Evolutionary conservation across 2,329 filamentous ascomycete genomes (phyloP), one percentile per base, ranked within the genome.

Genomic region (Penicillium hordei): DNA sequence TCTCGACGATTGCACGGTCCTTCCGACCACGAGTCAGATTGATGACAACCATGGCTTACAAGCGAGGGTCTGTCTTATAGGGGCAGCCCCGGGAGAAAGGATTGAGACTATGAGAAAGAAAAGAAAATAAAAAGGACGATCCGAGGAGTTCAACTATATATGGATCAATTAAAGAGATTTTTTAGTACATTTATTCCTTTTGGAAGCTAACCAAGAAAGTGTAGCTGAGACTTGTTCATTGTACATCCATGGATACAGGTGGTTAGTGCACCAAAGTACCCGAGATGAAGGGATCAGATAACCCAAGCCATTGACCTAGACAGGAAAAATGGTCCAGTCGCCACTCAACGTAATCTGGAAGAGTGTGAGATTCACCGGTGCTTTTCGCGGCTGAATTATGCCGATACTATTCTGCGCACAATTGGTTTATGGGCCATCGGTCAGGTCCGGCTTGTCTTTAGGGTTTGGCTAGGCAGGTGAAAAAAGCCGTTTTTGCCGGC

Each of bases 11-110:
- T 2, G 21, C 17, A 33, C 23, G 17, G 25, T 55, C 52, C 25
- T 42, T 55, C 19, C 52, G 44, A 34, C 52, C 52, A 48, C 44
- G 44, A 19, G 42, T 46, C 19, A 48, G 36, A 7, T 46, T 55
- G 19, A 55, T 55, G 52, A 55, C 52, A 48, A 44, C 52, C 52
- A 55, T 55, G 5, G 9, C 33, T 25, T 38, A 34, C 23, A 25
- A 13, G 31, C 10, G 13, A 15, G 17, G 10, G 8, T 36, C 23
- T 23, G 23, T 48, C 12, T 33, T 33, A 23, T 17, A 7, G 15
- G 17, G 17, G 45, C 17, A 12, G 9, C 36, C 36, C 34, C 8
- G n/a, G 36, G 23, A 31, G 33, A 31, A 46, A 27, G 3, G 17
- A 17, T 21, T 29, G 51, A 19, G 25, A 31, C 6, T 31, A 34